These are phyloP conservation scores for Blastomyces parvus DNA, from an alignment of 2,329 filamentous ascomycete genomes.

Conservation along the genomic window DNA sequence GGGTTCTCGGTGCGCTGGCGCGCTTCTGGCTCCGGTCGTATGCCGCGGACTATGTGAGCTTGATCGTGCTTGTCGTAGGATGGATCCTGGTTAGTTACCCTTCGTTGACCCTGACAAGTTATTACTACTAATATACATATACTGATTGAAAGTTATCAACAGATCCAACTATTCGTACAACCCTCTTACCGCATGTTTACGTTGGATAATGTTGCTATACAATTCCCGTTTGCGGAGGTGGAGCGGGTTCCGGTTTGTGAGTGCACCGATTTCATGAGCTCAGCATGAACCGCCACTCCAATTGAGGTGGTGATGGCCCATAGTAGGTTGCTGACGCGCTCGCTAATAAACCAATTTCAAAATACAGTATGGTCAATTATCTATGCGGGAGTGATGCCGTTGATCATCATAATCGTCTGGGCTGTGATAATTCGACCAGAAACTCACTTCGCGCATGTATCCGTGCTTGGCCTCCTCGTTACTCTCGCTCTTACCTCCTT, in stretches of 20 bases:
- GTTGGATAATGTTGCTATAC: constrained; percentile 72
- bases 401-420: constrained; percentile 57
- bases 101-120: background rate
- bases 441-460: constrained; percentile 73
- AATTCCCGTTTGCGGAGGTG: constrained; percentile 73
- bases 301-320: background rate
- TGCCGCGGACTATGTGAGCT: constrained; percentile 76
- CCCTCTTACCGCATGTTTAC: constrained; percentile 95
- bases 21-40: constrained; percentile 61
- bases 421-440: constrained; percentile 53
- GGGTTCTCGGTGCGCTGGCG: constrained; percentile 39
- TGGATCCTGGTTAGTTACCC: constrained; percentile 39
- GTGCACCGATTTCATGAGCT: constrained; percentile 23
- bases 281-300: background rate
- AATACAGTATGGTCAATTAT: constrained; percentile 51
- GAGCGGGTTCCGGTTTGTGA: constrained; percentile 73
- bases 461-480: constrained; percentile 70
- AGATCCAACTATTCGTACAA: constrained; percentile 60
- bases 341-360: background rate
- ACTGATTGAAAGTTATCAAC: constrained; percentile 6
- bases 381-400: constrained; percentile 65
- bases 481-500: constrained; percentile 67
- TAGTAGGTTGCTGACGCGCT: background rate
- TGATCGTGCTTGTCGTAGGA: constrained; percentile 57
- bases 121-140: background rate